Percentiles rank a stretch among this genome's conserved stretches.
Conservation (phyloP, 441 rosid genomes). For the Adansonia grandidieri region DNA sequence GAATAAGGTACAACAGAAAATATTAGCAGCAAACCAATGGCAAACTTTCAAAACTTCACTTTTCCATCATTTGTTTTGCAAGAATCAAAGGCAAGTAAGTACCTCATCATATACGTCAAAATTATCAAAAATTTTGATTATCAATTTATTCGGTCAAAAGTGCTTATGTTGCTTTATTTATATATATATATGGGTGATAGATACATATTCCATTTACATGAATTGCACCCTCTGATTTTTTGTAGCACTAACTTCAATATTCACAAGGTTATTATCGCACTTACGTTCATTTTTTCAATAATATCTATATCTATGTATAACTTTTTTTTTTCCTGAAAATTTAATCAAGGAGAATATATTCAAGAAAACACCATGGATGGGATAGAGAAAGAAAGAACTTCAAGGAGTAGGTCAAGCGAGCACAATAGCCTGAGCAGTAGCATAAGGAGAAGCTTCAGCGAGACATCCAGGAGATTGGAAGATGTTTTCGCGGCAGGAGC, state of each 20-base stretch:
- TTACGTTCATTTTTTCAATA: neutral
- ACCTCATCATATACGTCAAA: neutral
- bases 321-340: neutral
- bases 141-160: neutral
- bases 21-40: too few relatives aligned
- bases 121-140: neutral
- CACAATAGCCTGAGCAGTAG: slow-evolving; percentile 24
- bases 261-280: neutral
- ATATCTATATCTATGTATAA: too few relatives aligned
- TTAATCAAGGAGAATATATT: slow-evolving; percentile 6
- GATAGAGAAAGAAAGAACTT: slow-evolving; percentile 10
- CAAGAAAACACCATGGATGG: slow-evolving; percentile 21
- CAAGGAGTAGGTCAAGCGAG: neutral
- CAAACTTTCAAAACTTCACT: neutral
- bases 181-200: too few relatives aligned
- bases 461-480: slow-evolving; percentile 59
- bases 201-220: too few relatives aligned
- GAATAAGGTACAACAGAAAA: too few relatives aligned
- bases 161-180: too few relatives aligned
- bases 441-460: slow-evolving; percentile 59
- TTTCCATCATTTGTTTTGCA: neutral
- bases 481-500: slow-evolving; percentile 46
- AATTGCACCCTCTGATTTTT: neutral
- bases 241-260: neutral
- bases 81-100: neutral